phyloP scores from a whole-genome alignment of 139 green algal species.

The Mychonastes homosphaera region DNA sequence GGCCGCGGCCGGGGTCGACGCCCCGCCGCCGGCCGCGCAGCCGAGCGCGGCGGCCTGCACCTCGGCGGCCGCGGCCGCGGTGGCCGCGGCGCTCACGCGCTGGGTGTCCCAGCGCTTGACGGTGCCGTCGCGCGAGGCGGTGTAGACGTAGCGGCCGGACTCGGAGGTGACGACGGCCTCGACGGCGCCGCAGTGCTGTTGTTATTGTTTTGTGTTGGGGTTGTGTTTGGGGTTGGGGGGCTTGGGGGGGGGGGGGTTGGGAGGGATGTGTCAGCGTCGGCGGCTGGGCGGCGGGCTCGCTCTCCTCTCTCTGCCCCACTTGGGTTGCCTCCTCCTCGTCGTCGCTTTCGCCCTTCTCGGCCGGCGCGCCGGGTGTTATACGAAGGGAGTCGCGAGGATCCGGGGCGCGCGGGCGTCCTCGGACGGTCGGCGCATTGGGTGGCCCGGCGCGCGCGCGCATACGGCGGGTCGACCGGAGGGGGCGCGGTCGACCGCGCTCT shows the following conservation, averaged over 20 bases:
- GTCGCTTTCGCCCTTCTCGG: neutral
- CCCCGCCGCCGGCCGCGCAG: neutral
- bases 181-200: constrained; percentile 48
- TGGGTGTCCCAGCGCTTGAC: constrained; percentile 15
- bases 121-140: constrained; percentile 41
- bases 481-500: neutral
- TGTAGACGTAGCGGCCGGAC: constrained; percentile 38
- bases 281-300: neutral
- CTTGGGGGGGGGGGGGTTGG: no score
- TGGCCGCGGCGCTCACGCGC: constrained; percentile 7
- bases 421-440: no score
- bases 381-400: no score
- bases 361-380: no score
- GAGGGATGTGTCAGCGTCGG: neutral
- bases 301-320: neutral
- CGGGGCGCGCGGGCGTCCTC: no score
- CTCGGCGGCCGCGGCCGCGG: neutral
- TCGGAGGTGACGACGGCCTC: constrained; percentile 29
- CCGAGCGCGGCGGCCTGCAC: neutral
- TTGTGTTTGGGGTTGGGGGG: no score
- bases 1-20: neutral
- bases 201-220: no score
- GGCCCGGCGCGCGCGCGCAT: neutral
- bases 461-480: neutral
- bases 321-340: neutral